phyloP scores from a whole-genome alignment of 805 yeast species.

The Lipomyces japonicus region DNA sequence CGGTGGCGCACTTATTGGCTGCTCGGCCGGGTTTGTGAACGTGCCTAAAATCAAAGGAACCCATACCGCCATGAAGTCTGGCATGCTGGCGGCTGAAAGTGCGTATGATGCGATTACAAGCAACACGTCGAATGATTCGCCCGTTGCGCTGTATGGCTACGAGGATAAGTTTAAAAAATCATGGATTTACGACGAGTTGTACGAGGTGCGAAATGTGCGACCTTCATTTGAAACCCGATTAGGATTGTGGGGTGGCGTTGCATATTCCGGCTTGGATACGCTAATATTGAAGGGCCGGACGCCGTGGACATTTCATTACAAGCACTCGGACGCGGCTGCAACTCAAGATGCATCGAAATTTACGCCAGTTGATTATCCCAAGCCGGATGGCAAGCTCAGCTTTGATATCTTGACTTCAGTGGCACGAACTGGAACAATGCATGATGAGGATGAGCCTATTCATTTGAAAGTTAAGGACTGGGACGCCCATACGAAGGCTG shows the following conservation, averaged over 20 bases:
- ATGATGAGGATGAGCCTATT: slow-evolving; percentile 88
- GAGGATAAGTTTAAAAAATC: slow-evolving; percentile 65
- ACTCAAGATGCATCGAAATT: slow-evolving; percentile 66
- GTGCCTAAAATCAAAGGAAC: slow-evolving; percentile 98
- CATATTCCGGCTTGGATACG: slow-evolving; percentile 80
- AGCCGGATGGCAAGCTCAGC: slow-evolving; percentile 90
- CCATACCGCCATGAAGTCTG: slow-evolving; percentile 95
- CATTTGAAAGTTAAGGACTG: slow-evolving; percentile 59
- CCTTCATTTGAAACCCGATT: slow-evolving; percentile 79
- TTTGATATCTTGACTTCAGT: slow-evolving; percentile 94
- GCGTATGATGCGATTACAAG: slow-evolving; percentile 55
- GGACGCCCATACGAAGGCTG: slow-evolving; percentile 58
- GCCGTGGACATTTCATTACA: slow-evolving; percentile 82
- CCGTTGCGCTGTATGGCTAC: slow-evolving; percentile 50
- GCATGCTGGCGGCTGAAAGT: slow-evolving; percentile 89
- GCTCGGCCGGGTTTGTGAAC: slow-evolving; percentile 93
- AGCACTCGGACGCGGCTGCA: slow-evolving; percentile 63
- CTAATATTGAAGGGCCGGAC: slow-evolving; percentile 70
- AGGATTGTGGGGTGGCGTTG: slow-evolving; percentile 78
- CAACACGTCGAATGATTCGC: slow-evolving; percentile 27
- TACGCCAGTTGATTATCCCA: slow-evolving; percentile 80
- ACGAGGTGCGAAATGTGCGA: slow-evolving; percentile 82
- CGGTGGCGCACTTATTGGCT: slow-evolving; percentile 94
- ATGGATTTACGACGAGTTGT: slow-evolving; percentile 82
- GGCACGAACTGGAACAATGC: slow-evolving; percentile 92